Percentiles rank a stretch among this genome's conserved stretches.
These are phyloP conservation scores for Tylopilus sp. DNA, from an alignment of 768 basidiomycete genomes.

Conservation along the genomic window DNA sequence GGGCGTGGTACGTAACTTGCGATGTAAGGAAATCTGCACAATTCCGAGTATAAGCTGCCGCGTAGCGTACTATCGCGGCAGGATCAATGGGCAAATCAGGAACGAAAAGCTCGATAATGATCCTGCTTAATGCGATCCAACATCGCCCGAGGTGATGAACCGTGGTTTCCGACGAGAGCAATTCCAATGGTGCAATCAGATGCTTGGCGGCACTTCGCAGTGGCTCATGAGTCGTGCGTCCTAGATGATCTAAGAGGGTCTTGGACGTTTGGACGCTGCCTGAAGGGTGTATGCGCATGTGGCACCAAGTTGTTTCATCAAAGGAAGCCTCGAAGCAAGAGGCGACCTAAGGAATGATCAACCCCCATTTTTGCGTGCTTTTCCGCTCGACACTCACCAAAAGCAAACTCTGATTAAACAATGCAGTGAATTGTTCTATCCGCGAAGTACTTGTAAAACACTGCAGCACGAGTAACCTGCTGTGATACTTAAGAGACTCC, in stretches of 20 bases:
- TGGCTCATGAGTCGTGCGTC: constrained; percentile 30
- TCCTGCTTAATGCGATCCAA: constrained; percentile 60
- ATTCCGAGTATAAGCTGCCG: constrained; percentile 40
- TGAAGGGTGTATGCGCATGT: constrained; percentile 5
- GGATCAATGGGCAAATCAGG: constrained; percentile 89
- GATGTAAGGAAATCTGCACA: constrained; percentile 39
- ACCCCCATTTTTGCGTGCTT: not conserved
- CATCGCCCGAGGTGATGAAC: constrained; percentile 39
- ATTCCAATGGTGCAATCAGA: constrained; percentile 26
- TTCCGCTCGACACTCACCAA: constrained; percentile 35
- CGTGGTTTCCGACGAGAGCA: constrained; percentile 16
- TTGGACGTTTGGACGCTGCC: constrained; percentile 18
- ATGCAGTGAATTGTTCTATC: constrained; percentile 37
- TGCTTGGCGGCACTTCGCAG: constrained; percentile 35
- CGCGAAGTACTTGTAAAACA: constrained; percentile 38
- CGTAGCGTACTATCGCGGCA: constrained; percentile 55
- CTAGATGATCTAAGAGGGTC: constrained; percentile 31
- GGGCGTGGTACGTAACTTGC: constrained; percentile 52
- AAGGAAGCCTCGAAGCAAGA: constrained; percentile 43
- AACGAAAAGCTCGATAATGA: constrained; percentile 69
- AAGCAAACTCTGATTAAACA: constrained; percentile 40
- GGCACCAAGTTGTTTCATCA: constrained; percentile 23
- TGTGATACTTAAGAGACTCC: constrained; percentile 35
- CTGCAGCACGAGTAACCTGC: constrained; percentile 37
- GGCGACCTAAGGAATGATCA: constrained; percentile 31